Conservation (phyloP, 2,329 filamentous ascomycete species). For the Graphilbum ipis-grandicollis region DNA sequence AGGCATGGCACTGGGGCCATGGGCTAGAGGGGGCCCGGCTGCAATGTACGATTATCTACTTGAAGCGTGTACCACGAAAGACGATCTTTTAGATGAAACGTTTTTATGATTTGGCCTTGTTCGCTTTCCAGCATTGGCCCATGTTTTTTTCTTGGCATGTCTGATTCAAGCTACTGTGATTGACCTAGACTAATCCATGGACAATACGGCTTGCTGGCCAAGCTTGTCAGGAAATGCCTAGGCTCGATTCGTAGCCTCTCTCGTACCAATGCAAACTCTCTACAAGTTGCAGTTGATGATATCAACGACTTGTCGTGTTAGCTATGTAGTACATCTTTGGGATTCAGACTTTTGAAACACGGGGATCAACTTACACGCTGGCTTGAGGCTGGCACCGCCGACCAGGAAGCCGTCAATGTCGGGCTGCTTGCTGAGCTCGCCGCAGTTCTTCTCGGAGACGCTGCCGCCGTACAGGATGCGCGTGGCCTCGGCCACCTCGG, state of each 20-base stretch:
- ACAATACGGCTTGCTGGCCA: no score
- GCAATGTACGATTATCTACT: conserved; percentile 3
- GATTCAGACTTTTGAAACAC: no score
- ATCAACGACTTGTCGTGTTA: conserved; percentile 28
- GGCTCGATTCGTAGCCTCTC: no score
- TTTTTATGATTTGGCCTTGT: no score
- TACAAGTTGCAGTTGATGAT: conserved; percentile 41
- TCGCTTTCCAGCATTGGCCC: no score
- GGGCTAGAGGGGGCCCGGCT: background rate
- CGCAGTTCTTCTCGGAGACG: conserved; percentile 97
- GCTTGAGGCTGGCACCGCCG: conserved; percentile 91
- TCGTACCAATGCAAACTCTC: conserved; percentile 11
- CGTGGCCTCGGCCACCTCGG: conserved; percentile 65
- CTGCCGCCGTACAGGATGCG: conserved; percentile 93
- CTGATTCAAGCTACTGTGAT: no score
- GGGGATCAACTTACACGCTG: conserved; percentile 53
- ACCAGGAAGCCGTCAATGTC: conserved; percentile 98
- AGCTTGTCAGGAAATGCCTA: no score
- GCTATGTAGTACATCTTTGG: no score
- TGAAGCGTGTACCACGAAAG: background rate
- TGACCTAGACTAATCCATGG: no score
- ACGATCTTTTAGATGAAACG: conserved; percentile 1
- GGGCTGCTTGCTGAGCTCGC: conserved; percentile 73
- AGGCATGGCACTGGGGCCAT: no score
- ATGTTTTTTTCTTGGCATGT: no score